A percentile compares a stretch with the other conserved stretches of the same genome.
phyloP scores from a whole-genome alignment of 176 grass and related monocot species.

The Pontederia crassipes region DNA sequence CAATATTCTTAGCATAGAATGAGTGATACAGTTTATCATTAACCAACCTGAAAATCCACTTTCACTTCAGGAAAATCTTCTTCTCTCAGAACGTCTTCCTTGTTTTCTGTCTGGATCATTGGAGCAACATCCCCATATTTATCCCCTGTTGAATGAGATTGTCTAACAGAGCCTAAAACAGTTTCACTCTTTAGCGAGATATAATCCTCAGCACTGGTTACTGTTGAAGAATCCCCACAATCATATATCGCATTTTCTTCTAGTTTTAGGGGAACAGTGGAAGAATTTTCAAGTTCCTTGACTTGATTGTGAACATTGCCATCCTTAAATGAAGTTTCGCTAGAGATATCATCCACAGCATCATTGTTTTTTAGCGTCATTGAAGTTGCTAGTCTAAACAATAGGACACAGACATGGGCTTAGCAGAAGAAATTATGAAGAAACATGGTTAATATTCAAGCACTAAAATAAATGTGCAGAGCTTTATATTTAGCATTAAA shows the following conservation, averaged over 20 bases:
- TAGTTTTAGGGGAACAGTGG: conserved; percentile 8
- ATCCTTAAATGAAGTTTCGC: conserved; percentile 33
- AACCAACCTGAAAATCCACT: conserved; percentile 74
- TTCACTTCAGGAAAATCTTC: conserved; percentile 93
- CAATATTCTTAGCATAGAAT: background rate
- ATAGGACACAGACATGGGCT: background rate
- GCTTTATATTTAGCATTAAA: no score
- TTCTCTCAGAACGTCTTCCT: conserved; percentile 36
- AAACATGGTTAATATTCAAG: no score
- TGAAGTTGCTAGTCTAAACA: conserved; percentile 10
- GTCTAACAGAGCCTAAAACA: conserved; percentile 23
- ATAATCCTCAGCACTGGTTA: conserved; percentile 25
- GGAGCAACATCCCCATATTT: background rate
- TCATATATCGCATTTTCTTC: conserved; percentile 24
- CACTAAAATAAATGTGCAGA: no score
- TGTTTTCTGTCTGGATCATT: conserved; percentile 33
- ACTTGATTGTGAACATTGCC: conserved; percentile 20
- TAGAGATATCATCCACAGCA: conserved; percentile 27
- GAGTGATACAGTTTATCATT: background rate
- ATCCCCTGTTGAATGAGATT: conserved; percentile 34
- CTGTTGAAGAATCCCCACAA: conserved; percentile 32
- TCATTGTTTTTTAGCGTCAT: background rate
- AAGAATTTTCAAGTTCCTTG: conserved; percentile 28
- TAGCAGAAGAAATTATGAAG: background rate
- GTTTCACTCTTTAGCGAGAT: conserved; percentile 9